Conservation (phyloP, 2,329 filamentous ascomycete genomes). For the Coniella vitis region DNA sequence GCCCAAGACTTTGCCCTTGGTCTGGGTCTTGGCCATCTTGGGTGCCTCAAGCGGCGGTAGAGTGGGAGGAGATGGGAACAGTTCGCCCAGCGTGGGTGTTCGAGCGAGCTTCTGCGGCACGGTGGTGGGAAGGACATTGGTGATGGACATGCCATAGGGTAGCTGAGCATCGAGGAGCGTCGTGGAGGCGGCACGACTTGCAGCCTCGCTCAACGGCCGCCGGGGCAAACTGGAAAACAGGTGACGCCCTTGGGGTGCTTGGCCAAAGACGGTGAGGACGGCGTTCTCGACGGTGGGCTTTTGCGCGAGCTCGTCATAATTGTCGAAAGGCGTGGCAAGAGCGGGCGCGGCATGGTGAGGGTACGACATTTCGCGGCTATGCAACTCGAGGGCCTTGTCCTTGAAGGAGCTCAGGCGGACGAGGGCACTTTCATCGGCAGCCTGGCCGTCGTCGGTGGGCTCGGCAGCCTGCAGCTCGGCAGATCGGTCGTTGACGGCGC, state of each 20-base stretch:
- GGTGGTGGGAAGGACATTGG: constrained; percentile 51
- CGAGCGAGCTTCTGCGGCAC: constrained; percentile 41
- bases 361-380: constrained; percentile 54
- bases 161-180: constrained; percentile 58
- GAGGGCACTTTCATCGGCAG: constrained; percentile 29
- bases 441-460: constrained; percentile 20
- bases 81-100: constrained; percentile 61
- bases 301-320: constrained; percentile 33
- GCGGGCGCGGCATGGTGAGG: constrained; percentile 31
- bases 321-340: constrained; percentile 22
- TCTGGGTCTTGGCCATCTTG: constrained; percentile 62
- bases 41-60: constrained; percentile 63
- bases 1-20: constrained; percentile 45
- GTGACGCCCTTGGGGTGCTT: constrained; percentile 65
- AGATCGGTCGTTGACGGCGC: constrained; percentile 29
- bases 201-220: constrained; percentile 26
- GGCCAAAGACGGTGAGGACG: constrained; percentile 72
- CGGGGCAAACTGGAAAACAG: constrained; percentile 80
- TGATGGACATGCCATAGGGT: constrained; percentile 67
- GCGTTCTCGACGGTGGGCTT: constrained; percentile 40
- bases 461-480: constrained; percentile 38
- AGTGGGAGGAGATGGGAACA: constrained; percentile 62
- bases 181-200: constrained; percentile 24
- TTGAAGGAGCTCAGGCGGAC: constrained; percentile 50
- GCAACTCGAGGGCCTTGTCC: constrained; percentile 54